Conservation (phyloP, 108 stramenopile species). For the Epipyxis sp. region DNA sequence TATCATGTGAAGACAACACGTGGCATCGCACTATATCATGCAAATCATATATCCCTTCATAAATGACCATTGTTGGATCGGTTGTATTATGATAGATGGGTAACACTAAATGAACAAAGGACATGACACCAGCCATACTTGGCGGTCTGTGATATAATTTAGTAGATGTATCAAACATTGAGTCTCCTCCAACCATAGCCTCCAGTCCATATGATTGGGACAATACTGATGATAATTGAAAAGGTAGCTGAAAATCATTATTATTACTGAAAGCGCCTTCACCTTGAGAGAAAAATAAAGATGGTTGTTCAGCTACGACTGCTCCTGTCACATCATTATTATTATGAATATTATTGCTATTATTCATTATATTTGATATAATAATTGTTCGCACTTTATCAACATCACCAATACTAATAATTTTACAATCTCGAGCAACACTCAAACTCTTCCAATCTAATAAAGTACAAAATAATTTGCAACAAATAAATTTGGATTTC, state of each 20-base stretch:
- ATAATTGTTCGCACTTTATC: background rate
- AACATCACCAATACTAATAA: background rate
- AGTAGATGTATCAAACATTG: too few relatives aligned
- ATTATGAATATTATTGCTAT: background rate
- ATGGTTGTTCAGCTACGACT: background rate
- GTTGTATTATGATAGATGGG: too few relatives aligned
- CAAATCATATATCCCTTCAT: too few relatives aligned
- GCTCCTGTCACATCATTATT: too few relatives aligned
- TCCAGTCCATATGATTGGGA: background rate
- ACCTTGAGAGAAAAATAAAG: background rate
- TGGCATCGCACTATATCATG: too few relatives aligned
- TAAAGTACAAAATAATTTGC: background rate
- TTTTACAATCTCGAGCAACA: background rate
- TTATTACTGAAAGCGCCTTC: background rate
- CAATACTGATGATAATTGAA: background rate
- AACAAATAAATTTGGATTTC: background rate
- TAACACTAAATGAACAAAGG: too few relatives aligned
- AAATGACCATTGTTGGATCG: too few relatives aligned
- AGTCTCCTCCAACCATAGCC: too few relatives aligned
- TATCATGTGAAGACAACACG: too few relatives aligned
- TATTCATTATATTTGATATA: background rate
- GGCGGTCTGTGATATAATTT: too few relatives aligned
- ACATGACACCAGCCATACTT: too few relatives aligned
- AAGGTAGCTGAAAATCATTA: background rate
- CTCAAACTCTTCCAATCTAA: background rate